phyloP scores from a whole-genome alignment of 108 stramenopile species.

The Cafeteria roenbergensis region DNA sequence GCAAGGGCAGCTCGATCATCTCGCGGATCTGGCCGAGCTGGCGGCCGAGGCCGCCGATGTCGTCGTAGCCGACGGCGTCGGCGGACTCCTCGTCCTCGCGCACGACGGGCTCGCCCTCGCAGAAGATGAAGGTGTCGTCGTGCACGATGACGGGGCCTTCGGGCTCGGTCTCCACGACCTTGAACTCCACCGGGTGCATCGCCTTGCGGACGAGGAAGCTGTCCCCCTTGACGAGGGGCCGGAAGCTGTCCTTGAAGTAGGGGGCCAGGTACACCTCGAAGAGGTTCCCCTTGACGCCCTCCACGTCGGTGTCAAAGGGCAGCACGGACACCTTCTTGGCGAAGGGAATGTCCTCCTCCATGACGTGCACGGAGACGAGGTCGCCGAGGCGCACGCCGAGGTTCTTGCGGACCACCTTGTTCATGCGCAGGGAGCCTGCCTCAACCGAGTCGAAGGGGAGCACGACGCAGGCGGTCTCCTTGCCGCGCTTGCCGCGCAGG shows the following conservation, averaged over 20 bases:
- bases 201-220: constrained; percentile 87
- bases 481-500: constrained; percentile 96
- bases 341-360: constrained; percentile 93
- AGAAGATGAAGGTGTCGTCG: constrained; percentile 97
- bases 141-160: constrained; percentile 90
- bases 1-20: constrained; percentile 98
- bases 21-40: constrained; percentile 98
- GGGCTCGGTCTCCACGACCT: constrained; percentile 97
- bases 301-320: constrained; percentile 95
- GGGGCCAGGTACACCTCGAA: constrained; percentile 99
- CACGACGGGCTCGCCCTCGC: constrained; percentile 96
- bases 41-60: constrained; percentile 93
- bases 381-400: constrained; percentile 86
- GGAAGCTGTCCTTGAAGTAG: constrained; percentile 98
- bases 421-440: constrained; percentile 88
- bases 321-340: constrained; percentile 94
- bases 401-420: constrained; percentile 98
- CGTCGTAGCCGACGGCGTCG: constrained; percentile 99
- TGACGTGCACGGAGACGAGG: constrained; percentile 78
- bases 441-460: constrained; percentile 89
- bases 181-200: constrained; percentile 99
- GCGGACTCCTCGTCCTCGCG: constrained; percentile 88
- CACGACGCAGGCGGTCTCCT: constrained; percentile 95
- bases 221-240: constrained; percentile 97
- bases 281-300: constrained; percentile 94